Base-by-base conservation (phyloP, 2,329 filamentous ascomycete genomes). In the Diaporthe destruens region DNA sequence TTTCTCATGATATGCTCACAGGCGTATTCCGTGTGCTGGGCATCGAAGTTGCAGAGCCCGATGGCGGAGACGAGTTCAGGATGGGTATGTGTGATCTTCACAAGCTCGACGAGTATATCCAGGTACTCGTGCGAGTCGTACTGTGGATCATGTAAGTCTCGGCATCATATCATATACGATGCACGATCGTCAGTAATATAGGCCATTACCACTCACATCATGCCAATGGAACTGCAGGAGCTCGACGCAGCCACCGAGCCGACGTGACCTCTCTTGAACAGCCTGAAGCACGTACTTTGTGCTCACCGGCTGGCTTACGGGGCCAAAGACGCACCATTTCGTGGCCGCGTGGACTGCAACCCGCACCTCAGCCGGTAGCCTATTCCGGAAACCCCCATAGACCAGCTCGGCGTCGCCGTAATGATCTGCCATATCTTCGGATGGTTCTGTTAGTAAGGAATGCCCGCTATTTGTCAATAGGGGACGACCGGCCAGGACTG, bases 211-310 rank as follows among this genome's bases (percentile, higher is more conserved):
- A 77, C 80, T 73, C 75, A 82, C 80, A 75, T 80, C 75, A 25
- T 80, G 76, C 80, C 80, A 82, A 55, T 82, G 80, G 72, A 82
- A 81, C 73, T 82, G 80, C 18, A 82, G 71, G 39, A 82, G 74
- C 23, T 82, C 80, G 29, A 82, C 77, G 25, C 78, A 75, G 6
- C 80, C 80, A 12, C 77, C 77, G 14, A 82, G 75, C 6, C 81
- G 75, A 42, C 79, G 76, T 20, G 77, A 80, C n/a, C 81, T 75
- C 74, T 82, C 81, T 6, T 75, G 77, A 1, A 82, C 79, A 3
- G 75, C 78, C 0, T 72, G 75, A 0, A 80, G 76, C 0, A 82
- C 79, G 54, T 74, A 79, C 1, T 77, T 72, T 7, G 76, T 71
- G 1, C 79, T 81, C 18, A 81, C 74, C 1, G 77, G 73, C 7